Conservation (phyloP, 139 green algal genomes). For the Chlorella sp. region DNA sequence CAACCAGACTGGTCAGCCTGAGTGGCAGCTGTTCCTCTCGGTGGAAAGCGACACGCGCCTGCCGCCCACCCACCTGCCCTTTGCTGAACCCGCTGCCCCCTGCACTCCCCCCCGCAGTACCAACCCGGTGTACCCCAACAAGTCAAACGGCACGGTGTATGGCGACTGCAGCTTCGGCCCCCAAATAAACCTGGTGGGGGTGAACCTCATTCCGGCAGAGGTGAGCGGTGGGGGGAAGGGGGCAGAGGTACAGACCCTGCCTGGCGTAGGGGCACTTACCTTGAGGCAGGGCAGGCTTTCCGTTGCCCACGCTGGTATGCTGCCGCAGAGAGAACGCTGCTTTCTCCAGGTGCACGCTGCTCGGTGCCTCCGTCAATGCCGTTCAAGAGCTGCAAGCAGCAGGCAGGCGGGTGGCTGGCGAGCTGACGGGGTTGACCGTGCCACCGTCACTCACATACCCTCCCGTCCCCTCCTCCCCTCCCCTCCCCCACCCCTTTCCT, state of each 20-base stretch:
- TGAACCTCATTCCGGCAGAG: not conserved
- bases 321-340: no score
- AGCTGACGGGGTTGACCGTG: not conserved
- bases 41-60: no score
- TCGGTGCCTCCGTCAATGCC: not conserved
- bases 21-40: not conserved
- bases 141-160: not conserved
- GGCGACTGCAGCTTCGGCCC: not conserved
- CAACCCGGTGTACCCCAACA: not conserved
- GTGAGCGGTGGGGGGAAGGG: not conserved
- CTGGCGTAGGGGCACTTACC: not conserved
- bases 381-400: not conserved
- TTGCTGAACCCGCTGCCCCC: no score
- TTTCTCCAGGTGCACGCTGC: not conserved
- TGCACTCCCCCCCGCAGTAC: not conserved
- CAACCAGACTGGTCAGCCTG: no score
- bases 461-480: not conserved
- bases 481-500: not conserved
- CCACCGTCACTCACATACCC: not conserved
- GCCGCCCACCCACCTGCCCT: no score
- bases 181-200: not conserved
- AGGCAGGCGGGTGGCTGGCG: not conserved
- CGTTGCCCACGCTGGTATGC: not conserved
- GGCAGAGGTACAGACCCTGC: no score
- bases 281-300: not conserved